phyloP scores from a whole-genome alignment of 2,329 filamentous ascomycete species.

The Calonectria pseudoreteaudii region DNA sequence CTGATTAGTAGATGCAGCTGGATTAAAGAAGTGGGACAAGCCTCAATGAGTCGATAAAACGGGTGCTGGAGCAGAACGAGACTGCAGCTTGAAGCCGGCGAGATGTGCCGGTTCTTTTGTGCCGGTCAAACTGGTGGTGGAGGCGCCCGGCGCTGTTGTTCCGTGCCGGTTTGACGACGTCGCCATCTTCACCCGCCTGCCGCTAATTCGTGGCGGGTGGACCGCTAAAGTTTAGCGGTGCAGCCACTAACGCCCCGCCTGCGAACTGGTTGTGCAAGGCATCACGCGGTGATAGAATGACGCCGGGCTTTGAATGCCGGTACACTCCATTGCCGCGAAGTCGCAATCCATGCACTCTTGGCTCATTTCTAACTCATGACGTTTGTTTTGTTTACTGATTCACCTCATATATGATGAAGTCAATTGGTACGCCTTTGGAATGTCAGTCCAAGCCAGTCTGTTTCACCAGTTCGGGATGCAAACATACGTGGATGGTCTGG shows the following conservation, averaged over 20 bases:
- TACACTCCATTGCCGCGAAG: not conserved
- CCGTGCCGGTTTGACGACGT: not conserved
- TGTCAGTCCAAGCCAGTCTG: not conserved
- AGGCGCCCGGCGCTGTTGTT: not conserved
- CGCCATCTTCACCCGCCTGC: not conserved
- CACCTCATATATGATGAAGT: not conserved
- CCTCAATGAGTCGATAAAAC: not conserved
- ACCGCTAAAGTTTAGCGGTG: not conserved
- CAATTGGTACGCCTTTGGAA: not conserved
- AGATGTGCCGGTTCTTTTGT: not conserved
- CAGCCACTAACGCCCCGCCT: not conserved
- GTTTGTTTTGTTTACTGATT: too few relatives aligned
- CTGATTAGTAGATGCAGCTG: not conserved
- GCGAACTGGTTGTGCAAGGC: not conserved
- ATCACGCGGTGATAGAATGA: not conserved
- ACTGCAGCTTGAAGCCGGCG: not conserved
- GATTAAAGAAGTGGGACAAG: not conserved
- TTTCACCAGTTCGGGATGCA: too few relatives aligned
- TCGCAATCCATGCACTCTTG: not conserved
- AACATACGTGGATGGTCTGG: not conserved
- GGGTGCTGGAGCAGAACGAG: not conserved
- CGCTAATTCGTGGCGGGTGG: not conserved
- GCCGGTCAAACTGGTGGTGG: not conserved
- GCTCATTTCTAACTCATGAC: not conserved
- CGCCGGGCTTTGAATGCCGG: not conserved